Evolutionary conservation across 441 rosid species (phyloP), one percentile per base, ranked within the genome.

Genomic region (Corymbia citriodora): DNA sequence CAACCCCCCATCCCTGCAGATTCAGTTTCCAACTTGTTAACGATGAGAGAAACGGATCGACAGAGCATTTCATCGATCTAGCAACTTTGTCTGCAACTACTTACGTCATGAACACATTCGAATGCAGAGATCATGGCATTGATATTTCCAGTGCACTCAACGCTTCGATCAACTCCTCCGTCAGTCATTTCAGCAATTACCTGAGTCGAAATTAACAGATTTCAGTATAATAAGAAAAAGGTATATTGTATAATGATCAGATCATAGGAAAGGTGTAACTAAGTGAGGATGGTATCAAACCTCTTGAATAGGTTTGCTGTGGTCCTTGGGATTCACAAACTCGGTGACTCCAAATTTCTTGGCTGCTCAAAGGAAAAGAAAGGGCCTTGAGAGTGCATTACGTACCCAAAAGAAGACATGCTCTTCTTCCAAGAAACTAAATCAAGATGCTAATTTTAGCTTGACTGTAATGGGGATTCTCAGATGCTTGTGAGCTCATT

Each of bases 321-420:
- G 68, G 90, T 90, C 91, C 83, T 83, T 88, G 8, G 91, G 91
- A 49, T 88, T 90, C 88, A 90, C 83, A 33, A 88, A 90, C 55
- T 90, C 91, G n/a, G 89, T 90, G 61, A 88, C 83, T 57, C 91
- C 91, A 65, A 90, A 90, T 53, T 90, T 90, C 88, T 90, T 90
- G 68, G 90, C 90, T 90, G 91, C 40, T 57, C 54, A 53, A 21
- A 87, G 50, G 59, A 87, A 87, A 25, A 87, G 61, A 85, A n/a
- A 63, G 18, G 33, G 33, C 33, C 33, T 29, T 63, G 33, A 63
- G 65, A 25, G 70, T 29, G 33, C 70, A 63, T 63, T 33, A 63
- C 70, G 14, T 29, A 63, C 33, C 33, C 70, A 63, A 63, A 63
- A 49, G 49, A 79, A 14, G 23, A 79, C 52, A 45, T 45, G 85